A percentile compares a stretch with the other conserved stretches of the same genome.
Conservation (phyloP, 345 rosid genomes). For the Syzygium grande region DNA sequence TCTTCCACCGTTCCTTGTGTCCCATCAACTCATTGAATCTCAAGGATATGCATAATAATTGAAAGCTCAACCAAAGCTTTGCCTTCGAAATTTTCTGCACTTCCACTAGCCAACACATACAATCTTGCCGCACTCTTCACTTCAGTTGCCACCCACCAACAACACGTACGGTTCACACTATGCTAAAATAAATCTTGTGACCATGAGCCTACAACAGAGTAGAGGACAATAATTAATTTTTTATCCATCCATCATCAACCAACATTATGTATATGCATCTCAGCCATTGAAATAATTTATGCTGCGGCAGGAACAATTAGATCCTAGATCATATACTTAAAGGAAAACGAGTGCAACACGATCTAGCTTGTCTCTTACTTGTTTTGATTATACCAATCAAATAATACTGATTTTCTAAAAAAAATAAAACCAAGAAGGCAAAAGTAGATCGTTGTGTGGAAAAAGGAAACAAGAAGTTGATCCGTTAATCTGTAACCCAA, state of each 20-base stretch:
- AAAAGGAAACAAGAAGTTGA: not conserved
- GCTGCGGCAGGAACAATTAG: not conserved
- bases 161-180: not conserved
- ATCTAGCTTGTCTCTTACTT: not conserved
- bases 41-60: not conserved
- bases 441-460: not conserved
- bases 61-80: not conserved
- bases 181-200: not conserved
- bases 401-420: not conserved
- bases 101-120: not conserved
- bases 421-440: not conserved
- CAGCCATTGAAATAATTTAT: not conserved
- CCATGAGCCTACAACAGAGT: not conserved
- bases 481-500: not conserved
- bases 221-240: not conserved
- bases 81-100: not conserved
- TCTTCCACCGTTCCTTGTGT: not conserved
- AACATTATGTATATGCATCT: not conserved
- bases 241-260: not conserved
- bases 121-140: not conserved
- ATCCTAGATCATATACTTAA: not conserved
- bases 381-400: not conserved
- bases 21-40: not conserved
- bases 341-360: not conserved
- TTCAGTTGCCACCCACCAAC: not conserved